Base-by-base conservation (phyloP, 257 asterid genomes). In the Fraxinus excelsior region DNA sequence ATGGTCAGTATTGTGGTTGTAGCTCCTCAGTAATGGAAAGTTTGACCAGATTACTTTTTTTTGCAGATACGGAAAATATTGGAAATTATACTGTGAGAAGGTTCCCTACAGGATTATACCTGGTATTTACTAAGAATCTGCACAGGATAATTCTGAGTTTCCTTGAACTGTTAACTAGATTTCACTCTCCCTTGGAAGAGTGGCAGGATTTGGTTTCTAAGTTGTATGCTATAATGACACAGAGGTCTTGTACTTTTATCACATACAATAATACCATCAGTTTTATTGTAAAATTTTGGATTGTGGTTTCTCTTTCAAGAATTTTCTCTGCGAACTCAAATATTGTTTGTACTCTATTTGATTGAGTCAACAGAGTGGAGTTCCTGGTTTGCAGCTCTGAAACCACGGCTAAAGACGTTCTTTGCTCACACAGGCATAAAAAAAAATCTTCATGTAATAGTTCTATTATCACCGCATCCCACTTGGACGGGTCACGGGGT, bases 21-120 rank as follows among this genome's bases (percentile, higher is more conserved):
- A 56, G 3, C 40, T 66, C 73, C 46, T 40, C 32, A 38, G 56
- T 21, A 16, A n/a, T 74, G 58, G n/a, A 64, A 5, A 49, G 56
- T 74, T 26, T 79, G 76, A 78, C 34, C 18, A 29, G 70, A 67
- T 16, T 5, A 19, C 76, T 42, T 12, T 76, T 32, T 44, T 70
- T 72, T 81, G 83, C 91, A 94, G 99, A 94, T 92, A 94, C 34
- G 96, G 97, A 72, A 94, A 91, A 85, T 91, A 88, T 82, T 94
- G 99, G 99, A 94, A 94, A 82, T 62, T 87, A 73, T 94, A 92
- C 66, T 94, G 99, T 14, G 99, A 92, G 69, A 92, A 90, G 92
- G 97, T 92, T 31, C 93, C 96, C 4, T 86, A 85, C 88, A 82
- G 91, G 80, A 65, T 94, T 18, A 34, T 94, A 14, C 97, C 97